Base-by-base conservation (phyloP, 495 filamentous ascomycete genomes). In the Hyphodiscus hymeniophilus region DNA sequence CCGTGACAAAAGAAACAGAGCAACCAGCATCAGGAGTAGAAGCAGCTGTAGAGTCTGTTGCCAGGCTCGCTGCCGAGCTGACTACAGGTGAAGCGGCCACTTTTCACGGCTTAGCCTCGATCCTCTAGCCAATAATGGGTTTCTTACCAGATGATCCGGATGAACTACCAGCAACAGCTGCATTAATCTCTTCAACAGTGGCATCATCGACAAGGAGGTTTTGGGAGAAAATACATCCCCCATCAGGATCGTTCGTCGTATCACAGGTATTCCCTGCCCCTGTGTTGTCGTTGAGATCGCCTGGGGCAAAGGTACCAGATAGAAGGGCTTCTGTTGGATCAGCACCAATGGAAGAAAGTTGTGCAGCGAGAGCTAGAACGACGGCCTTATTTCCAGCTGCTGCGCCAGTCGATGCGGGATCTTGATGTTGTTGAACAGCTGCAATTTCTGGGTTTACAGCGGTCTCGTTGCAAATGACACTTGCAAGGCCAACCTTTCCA, bases 371-470 rank as follows among this genome's bases (percentile, higher is more conserved):
- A 22, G 64, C 70, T 31, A 75, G 65, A 46, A 73, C 68, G 56
- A 83, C 76, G 18, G 67, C 62, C 60, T 73, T 74, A 63, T 77
- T 82, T 41, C 60, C 63, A 5, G 51, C 70, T 38, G 64, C 67
- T 15, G 73, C 79, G 20, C 68, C 68, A 24, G 60, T 41, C 7
- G 69, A 75, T 20, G 73, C 79, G 31, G 75, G 79, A 61, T 80
- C 79, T 59, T 86, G 79, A 62, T 82, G 80, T 61, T 83, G 81
- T 26, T 70, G 62, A 55, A 87, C 62, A 23, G 71, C 73, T 8
- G 69, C 70, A 45, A 87, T 84, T 65, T 87, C 82, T 32, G 80
- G 76, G 66, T 86, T 87, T 59, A 73, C 71, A 17, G 80, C 78
- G 15, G 73, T 73, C 45, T 69, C 70, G 15, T 47, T 63, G 65